These are phyloP conservation scores for Eudorina sp. DNA, from an alignment of 139 green algal genomes.

Conservation along the genomic window DNA sequence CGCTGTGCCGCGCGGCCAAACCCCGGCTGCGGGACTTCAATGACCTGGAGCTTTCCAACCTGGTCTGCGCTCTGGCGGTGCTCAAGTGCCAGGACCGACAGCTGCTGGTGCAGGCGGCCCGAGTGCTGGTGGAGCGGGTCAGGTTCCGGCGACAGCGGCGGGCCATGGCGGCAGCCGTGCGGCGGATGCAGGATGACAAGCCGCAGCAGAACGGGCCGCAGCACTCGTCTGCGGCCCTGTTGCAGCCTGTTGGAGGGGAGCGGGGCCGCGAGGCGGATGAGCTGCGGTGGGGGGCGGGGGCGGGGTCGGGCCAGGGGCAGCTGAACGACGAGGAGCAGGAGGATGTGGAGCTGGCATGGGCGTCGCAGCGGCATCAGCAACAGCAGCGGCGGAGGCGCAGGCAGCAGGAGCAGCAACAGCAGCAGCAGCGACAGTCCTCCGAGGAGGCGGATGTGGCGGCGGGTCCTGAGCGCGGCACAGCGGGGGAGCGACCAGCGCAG, in stretches of 20 bases:
- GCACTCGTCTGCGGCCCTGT: too few species aligned
- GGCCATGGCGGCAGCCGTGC: neutral
- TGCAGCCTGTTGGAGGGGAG: too few species aligned
- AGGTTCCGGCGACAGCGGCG: neutral
- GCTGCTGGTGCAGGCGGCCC: constrained; percentile 36
- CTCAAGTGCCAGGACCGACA: constrained; percentile 47
- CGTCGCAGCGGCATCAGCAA: constrained; percentile 6
- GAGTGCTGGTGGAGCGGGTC: constrained; percentile 17
- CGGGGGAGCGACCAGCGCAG: too few species aligned
- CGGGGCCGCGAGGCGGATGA: too few species aligned
- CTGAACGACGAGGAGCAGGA: neutral
- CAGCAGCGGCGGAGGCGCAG: neutral
- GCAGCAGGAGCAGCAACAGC: neutral
- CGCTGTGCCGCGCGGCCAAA: constrained; percentile 6
- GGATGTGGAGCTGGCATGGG: neutral
- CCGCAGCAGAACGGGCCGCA: neutral
- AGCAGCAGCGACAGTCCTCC: neutral
- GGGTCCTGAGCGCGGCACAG: too few species aligned
- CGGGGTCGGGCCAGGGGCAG: too few species aligned
- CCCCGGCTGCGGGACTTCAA: constrained; percentile 33
- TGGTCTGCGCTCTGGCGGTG: constrained; percentile 57
- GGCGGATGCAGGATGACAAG: neutral
- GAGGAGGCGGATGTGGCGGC: neutral
- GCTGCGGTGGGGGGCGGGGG: too few species aligned
- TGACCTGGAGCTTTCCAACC: constrained; percentile 48